These are phyloP conservation scores for Lichtheimia hyalospora DNA, from an alignment of 371 early-diverging fungal species.

Conservation along the genomic window DNA sequence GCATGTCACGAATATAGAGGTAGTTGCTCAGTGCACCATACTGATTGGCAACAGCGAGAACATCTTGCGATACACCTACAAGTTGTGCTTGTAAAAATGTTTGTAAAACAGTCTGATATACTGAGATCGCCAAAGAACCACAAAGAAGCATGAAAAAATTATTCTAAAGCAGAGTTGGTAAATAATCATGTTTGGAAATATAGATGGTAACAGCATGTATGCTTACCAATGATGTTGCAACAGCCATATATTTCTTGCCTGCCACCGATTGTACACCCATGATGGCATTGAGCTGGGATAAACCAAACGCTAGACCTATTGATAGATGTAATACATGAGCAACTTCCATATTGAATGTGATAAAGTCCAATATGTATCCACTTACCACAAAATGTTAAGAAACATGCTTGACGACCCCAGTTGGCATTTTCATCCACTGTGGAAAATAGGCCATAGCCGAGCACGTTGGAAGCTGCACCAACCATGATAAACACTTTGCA, in stretches of 20 bases:
- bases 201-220: not conserved
- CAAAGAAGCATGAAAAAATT: constrained; percentile 42
- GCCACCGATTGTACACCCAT: constrained; percentile 60
- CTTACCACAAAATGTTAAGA: constrained; percentile 28
- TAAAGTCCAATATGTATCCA: no score
- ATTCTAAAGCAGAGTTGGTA: not conserved
- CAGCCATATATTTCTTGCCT: constrained; percentile 53
- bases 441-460: constrained; percentile 44
- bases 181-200: not conserved
- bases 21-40: constrained; percentile 33
- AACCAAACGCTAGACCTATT: constrained; percentile 53
- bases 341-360: no score
- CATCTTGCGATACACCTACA: constrained; percentile 11
- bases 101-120: constrained; percentile 30
- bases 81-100: constrained; percentile 21
- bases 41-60: constrained; percentile 18
- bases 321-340: not conserved
- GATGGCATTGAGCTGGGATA: constrained; percentile 62
- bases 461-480: constrained; percentile 30
- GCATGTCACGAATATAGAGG: constrained; percentile 28
- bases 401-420: constrained; percentile 43
- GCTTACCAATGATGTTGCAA: constrained; percentile 57
- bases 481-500: constrained; percentile 27
- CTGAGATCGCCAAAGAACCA: constrained; percentile 35
- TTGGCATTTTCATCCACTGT: constrained; percentile 30